phyloP scores from a whole-genome alignment of 139 green algal species.

The Chloropicon primus region DNA sequence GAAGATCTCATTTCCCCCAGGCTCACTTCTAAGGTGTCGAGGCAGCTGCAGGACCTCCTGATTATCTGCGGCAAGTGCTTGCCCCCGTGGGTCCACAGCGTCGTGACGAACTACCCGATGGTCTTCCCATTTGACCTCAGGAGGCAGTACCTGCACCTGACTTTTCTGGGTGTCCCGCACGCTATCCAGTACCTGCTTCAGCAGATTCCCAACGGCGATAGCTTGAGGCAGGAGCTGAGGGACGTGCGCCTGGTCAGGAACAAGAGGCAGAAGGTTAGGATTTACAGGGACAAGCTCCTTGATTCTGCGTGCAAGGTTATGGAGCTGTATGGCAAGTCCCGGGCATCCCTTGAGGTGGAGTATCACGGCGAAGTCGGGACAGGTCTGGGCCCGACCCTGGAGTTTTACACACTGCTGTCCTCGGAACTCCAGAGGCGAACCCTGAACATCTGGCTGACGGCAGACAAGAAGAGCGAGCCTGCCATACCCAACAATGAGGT shows the following conservation, averaged over 20 bases:
- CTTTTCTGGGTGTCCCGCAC: conserved; percentile 67
- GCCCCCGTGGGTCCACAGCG: conserved; percentile 57
- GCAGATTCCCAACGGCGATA: conserved; percentile 19
- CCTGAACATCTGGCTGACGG: conserved; percentile 73
- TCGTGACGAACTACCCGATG: conserved; percentile 46
- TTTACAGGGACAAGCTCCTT: conserved; percentile 67
- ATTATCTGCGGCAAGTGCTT: conserved; percentile 69
- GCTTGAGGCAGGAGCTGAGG: conserved; percentile 1
- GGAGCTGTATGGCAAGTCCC: conserved; percentile 39
- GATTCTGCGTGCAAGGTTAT: conserved; percentile 71
- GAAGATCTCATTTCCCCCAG: not conserved
- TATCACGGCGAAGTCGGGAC: conserved; percentile 89
- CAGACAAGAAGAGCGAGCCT: conserved; percentile 24
- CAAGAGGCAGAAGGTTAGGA: conserved; percentile 29
- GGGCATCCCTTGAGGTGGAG: conserved; percentile 65
- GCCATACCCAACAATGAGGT: conserved; percentile 11
- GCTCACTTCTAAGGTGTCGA: not conserved
- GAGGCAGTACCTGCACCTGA: conserved; percentile 74
- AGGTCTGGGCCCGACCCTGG: conserved; percentile 86
- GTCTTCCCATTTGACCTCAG: conserved; percentile 85
- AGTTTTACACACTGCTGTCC: conserved; percentile 93
- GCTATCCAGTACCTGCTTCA: conserved; percentile 79
- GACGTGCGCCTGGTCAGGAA: not conserved
- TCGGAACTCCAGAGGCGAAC: conserved; percentile 69
- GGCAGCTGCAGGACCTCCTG: conserved; percentile 63